Evolutionary conservation across 2,329 filamentous ascomycete genomes (phyloP), one percentile per base, ranked within the genome.

Genomic region (Fusarium nelsonii): DNA sequence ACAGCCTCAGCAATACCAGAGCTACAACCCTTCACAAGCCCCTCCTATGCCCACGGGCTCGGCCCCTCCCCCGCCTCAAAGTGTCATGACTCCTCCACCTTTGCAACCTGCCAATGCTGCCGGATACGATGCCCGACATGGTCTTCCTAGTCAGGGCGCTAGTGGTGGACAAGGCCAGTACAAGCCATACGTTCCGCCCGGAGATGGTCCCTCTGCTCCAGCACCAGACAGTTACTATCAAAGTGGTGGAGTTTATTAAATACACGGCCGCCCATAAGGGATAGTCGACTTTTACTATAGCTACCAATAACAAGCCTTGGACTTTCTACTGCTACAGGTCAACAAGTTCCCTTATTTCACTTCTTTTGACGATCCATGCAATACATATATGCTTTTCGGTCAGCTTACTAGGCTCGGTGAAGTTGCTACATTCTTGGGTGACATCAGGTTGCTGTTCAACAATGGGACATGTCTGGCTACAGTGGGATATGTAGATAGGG

Each of bases 161-260:
- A 39, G 52, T 28, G 65, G 71, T 68, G 71, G 71, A 18, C 80
- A 82, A 71, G 81, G 81, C 39, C 86, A 88, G 75, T 90, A 90
- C 70, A 89, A 86, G 75, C 84, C 88, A 0, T 91, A 91, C 61
- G 83, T 85, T 4, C 87, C 87, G 5, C 84, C 81, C 2, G 76
- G 79, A 2, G 78, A 80, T 34, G 83, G 79, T 11, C 82, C 83
- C 3, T 85, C 82, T 61, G 85, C 83, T 6, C 85, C 85, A 6
- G 82, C 82, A 14, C 84, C 85, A 26, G 82, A 81, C 50, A 87
- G 88, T 74, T 89, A 87, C 72, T 89, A 89, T 73, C 80, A 86
- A 49, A 83, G 84, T 69, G 75, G 74, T 4, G 78, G 77, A 9
- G 78, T 77, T 39, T 81, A 79, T 45, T 77, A 70, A 56, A 33